phyloP scores from a whole-genome alignment of 495 filamentous ascomycete genomes.

The Symbiotaphrina buchneri region DNA sequence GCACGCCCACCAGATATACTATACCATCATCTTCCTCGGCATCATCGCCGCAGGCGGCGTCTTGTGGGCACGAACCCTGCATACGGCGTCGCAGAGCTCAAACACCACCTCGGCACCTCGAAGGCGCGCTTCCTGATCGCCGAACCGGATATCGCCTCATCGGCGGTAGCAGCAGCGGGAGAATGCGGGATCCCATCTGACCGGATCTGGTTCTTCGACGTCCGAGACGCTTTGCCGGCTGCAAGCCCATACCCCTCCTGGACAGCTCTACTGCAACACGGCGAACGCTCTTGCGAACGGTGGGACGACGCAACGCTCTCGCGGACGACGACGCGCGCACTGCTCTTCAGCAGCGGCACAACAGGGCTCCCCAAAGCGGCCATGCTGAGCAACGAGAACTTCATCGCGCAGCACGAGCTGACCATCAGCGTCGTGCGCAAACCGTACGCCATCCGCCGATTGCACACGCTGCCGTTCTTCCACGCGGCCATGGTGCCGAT shows the following conservation, averaged over 20 bases:
- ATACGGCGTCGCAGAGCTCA: slow-evolving; percentile 16
- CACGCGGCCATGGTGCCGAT: slow-evolving; percentile 1
- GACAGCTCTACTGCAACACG: slow-evolving; percentile 18
- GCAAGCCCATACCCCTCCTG: slow-evolving; percentile 17
- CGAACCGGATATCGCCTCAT: not conserved
- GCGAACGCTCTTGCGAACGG: slow-evolving; percentile 26
- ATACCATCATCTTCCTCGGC: slow-evolving; percentile 22
- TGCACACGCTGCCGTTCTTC: slow-evolving; percentile 2
- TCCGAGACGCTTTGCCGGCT: not conserved
- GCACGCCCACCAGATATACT: slow-evolving; percentile 22
- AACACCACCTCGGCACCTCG: slow-evolving; percentile 16
- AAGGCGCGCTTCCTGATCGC: slow-evolving; percentile 15
- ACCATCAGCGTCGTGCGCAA: not conserved
- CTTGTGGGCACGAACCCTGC: slow-evolving; percentile 20
- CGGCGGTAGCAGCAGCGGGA: not conserved
- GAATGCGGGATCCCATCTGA: not conserved
- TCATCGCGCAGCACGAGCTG: not conserved
- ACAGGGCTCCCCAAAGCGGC: slow-evolving; percentile 1
- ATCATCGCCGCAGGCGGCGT: slow-evolving; percentile 24
- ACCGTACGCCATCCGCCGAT: not conserved
- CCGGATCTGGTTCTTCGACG: slow-evolving; percentile 1
- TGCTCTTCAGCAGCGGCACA: slow-evolving; percentile 15
- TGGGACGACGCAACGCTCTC: slow-evolving; percentile 18
- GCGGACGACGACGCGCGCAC: slow-evolving; percentile 16
- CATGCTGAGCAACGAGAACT: not conserved